These are phyloP conservation scores for Gyrodon lividus DNA, from an alignment of 768 basidiomycete genomes.

Conservation along the genomic window DNA sequence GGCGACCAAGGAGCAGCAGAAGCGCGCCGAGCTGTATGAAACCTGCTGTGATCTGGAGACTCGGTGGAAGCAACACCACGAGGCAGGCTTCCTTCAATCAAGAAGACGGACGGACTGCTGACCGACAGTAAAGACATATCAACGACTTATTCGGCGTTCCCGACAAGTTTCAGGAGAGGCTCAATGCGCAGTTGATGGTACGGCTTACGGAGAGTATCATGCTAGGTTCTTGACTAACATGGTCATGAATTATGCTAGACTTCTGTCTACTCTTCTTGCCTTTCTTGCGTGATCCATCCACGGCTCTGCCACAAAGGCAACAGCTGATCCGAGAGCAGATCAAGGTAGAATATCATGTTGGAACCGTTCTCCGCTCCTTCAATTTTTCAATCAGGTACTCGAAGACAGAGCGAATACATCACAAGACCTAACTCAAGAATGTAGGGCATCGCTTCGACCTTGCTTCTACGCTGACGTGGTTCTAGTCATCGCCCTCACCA, in stretches of 20 bases:
- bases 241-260: slow-evolving; percentile 6
- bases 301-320: slow-evolving; percentile 9
- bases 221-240: too few species aligned
- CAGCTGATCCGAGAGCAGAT: slow-evolving; percentile 18
- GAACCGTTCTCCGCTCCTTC: neutral
- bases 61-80: slow-evolving; percentile 18
- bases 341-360: neutral
- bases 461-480: neutral
- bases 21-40: slow-evolving; percentile 11
- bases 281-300: slow-evolving; percentile 11
- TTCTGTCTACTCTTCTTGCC: slow-evolving; percentile 18
- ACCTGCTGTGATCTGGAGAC: slow-evolving; percentile 10
- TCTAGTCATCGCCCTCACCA: slow-evolving; percentile 15
- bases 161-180: slow-evolving; percentile 22
- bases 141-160: slow-evolving; percentile 19
- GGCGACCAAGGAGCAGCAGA: slow-evolving; percentile 6
- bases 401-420: slow-evolving; percentile 17
- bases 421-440: slow-evolving; percentile 18
- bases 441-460: neutral
- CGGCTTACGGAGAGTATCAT: neutral
- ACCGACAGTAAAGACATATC: slow-evolving; percentile 10
- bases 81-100: neutral
- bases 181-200: slow-evolving; percentile 17
- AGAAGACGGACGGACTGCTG: neutral
- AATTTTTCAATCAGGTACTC: slow-evolving; percentile 5